A percentile compares a stretch with the other conserved stretches of the same genome.
These are phyloP conservation scores for Picocystis sp. DNA, from an alignment of 163 green algal genomes.

Conservation along the genomic window DNA sequence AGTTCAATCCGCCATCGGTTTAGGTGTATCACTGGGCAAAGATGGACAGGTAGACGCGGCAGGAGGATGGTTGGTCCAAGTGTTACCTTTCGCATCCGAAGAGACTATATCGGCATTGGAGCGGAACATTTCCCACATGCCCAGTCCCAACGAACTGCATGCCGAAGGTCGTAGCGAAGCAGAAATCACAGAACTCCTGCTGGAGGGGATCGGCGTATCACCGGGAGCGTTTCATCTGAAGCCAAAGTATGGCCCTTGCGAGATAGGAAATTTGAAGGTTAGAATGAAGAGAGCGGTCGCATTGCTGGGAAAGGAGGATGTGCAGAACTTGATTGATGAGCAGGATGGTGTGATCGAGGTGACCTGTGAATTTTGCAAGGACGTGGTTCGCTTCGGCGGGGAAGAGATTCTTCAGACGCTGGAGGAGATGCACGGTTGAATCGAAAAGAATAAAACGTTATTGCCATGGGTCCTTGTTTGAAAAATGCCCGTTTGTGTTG, in stretches of 20 bases:
- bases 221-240: slow-evolving; percentile 1
- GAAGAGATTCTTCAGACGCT: neutral
- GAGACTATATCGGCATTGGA: slow-evolving; percentile 66
- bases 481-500: no score
- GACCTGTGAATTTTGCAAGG: slow-evolving; percentile 69
- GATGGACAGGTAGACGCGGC: slow-evolving; percentile 45
- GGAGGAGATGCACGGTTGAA: no score
- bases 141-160: slow-evolving; percentile 49
- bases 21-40: slow-evolving; percentile 58
- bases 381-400: slow-evolving; percentile 1
- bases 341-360: slow-evolving; percentile 67
- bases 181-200: slow-evolving; percentile 36
- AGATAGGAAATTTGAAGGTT: slow-evolving; percentile 34
- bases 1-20: slow-evolving; percentile 55
- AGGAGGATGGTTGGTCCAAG: slow-evolving; percentile 68
- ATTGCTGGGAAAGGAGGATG: slow-evolving; percentile 45
- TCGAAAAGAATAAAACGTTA: no score
- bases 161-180: slow-evolving; percentile 27
- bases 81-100: slow-evolving; percentile 68
- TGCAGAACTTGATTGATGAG: slow-evolving; percentile 39
- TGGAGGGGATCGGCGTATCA: slow-evolving; percentile 26
- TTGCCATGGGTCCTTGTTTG: no score
- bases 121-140: slow-evolving; percentile 45
- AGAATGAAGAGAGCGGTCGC: slow-evolving; percentile 69
- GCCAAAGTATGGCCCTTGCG: slow-evolving; percentile 60